phyloP scores from a whole-genome alignment of 2,329 filamentous ascomycete genomes.

The Bipolaris sorokiniana region DNA sequence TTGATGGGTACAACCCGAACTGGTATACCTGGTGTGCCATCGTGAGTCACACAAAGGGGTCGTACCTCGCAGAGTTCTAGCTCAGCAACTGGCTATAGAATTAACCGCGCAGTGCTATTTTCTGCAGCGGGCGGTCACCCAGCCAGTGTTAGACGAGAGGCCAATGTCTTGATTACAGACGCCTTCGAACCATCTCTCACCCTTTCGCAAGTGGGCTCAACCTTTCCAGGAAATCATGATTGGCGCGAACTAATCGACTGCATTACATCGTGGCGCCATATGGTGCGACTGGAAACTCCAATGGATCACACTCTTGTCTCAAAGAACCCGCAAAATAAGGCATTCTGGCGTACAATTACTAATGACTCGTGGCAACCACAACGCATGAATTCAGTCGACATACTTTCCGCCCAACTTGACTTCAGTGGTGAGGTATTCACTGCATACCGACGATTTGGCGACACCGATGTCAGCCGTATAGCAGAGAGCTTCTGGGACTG shows the following conservation, averaged over 20 bases:
- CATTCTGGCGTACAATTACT: not conserved
- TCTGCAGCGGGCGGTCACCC: not conserved
- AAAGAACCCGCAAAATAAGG: not conserved
- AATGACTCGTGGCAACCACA: conserved; percentile 1
- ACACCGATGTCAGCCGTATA: not conserved
- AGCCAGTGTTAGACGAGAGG: not conserved
- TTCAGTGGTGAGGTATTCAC: not conserved
- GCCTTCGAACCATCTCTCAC: not conserved
- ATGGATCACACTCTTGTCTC: not conserved
- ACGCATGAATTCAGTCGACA: not conserved
- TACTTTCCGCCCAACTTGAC: not conserved
- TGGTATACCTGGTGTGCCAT: not conserved
- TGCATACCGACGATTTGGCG: not conserved
- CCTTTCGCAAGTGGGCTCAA: not conserved
- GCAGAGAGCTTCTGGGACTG: not conserved
- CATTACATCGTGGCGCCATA: not conserved
- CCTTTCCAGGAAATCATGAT: not conserved
- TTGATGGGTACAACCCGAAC: conserved; percentile 1
- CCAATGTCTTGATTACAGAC: not conserved
- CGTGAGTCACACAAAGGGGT: conserved; percentile 1
- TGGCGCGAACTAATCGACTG: not conserved
- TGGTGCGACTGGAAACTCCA: not conserved
- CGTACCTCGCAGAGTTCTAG: not conserved
- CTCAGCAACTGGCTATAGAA: not conserved
- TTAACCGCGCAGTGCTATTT: not conserved